Percentiles rank a stretch among this genome's conserved stretches.
These are phyloP conservation scores for Rutidosis leptorrhynchoides DNA, from an alignment of 129 eudicot species.

Conservation along the genomic window DNA sequence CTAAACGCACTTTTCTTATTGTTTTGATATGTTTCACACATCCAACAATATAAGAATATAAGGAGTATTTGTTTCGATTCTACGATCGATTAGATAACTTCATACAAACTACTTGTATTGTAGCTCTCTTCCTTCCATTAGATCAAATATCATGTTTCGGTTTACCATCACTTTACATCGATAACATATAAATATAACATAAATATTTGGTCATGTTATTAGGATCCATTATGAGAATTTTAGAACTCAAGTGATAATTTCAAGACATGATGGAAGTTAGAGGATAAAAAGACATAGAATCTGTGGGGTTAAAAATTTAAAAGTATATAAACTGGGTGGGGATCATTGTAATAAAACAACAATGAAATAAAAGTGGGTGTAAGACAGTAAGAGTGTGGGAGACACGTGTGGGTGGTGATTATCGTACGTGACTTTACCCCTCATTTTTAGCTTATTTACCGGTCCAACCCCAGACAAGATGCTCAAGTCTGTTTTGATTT, in stretches of 20 bases:
- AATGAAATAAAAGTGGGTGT: slow-evolving; percentile 24
- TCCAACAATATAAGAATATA: no score
- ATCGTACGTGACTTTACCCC: slow-evolving; percentile 18
- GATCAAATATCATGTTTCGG: no score
- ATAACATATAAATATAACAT: no score
- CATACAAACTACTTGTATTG: no score
- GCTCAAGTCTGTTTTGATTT: slow-evolving; percentile 25
- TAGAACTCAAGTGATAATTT: slow-evolving; percentile 1
- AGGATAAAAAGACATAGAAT: slow-evolving; percentile 20
- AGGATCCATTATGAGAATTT: neutral
- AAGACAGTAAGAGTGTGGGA: slow-evolving; percentile 25
- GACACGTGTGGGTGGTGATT: slow-evolving; percentile 32
- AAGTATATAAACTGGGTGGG: slow-evolving; percentile 30
- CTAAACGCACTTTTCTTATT: no score
- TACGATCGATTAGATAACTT: no score
- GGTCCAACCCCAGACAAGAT: slow-evolving; percentile 14
- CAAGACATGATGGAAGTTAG: neutral
- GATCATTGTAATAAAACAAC: slow-evolving; percentile 31
- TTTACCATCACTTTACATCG: no score
- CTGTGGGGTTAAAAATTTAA: slow-evolving; percentile 29
- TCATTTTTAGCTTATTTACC: slow-evolving; percentile 3
- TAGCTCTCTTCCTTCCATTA: no score
- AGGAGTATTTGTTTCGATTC: no score
- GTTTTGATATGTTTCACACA: no score
- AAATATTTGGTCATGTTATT: no score